Percentiles rank a stretch among this genome's conserved stretches.
phyloP scores from a whole-genome alignment of 345 rosid genomes.

The Arabis hirsuta region DNA sequence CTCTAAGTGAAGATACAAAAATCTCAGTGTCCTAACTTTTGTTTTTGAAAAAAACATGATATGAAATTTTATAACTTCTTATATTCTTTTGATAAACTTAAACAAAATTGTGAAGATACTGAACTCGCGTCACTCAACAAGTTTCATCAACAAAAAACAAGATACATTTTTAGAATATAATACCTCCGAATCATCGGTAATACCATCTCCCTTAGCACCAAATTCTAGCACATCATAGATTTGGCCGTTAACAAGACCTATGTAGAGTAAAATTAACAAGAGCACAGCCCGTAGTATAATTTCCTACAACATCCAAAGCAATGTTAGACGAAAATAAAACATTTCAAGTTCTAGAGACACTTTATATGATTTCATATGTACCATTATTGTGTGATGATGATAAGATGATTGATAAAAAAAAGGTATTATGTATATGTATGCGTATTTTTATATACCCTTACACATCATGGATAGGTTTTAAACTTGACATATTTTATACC shows the following conservation, averaged over 20 bases:
- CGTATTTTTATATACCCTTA: not conserved
- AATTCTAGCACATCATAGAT: constrained; percentile 26
- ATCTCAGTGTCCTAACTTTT: too few relatives aligned
- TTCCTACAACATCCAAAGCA: constrained; percentile 25
- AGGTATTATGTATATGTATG: not conserved
- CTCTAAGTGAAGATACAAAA: too few relatives aligned
- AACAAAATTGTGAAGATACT: not conserved
- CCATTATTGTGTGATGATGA: constrained; percentile 34
- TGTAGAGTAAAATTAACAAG: not conserved
- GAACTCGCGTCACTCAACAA: not conserved
- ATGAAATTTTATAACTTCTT: too few relatives aligned
- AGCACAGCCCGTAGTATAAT: constrained; percentile 7
- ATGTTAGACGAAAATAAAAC: not conserved
- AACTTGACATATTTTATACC: not conserved
- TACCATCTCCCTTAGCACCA: constrained; percentile 43
- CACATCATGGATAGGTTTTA: not conserved
- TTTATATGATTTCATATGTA: not conserved
- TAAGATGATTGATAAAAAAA: not conserved
- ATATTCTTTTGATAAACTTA: too few relatives aligned
- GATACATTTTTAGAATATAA: not conserved
- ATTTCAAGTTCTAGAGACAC: not conserved
- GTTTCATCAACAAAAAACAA: not conserved
- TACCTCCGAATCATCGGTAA: constrained; percentile 35
- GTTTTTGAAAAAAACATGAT: too few relatives aligned
- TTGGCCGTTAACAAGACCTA: constrained; percentile 30